Base-by-base conservation (phyloP, 2,329 filamentous ascomycete species). In the Fonsecaea pedrosoi region DNA sequence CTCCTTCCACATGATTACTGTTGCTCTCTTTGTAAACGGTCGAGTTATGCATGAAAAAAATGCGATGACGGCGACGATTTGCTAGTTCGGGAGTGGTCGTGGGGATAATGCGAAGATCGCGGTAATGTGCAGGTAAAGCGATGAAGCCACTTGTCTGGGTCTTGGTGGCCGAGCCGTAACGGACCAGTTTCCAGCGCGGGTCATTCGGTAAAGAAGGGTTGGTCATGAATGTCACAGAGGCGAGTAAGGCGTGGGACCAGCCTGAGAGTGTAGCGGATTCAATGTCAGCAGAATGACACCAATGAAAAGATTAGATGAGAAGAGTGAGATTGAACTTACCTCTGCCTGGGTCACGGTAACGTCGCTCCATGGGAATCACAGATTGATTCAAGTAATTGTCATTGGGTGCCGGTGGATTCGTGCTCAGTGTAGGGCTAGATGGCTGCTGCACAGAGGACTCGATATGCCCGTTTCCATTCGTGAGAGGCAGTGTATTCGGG, bases 91-190 rank as follows among this genome's bases (percentile, higher is more conserved):
- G 13, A 21, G 68, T 70, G 37, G 61, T 35, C 8, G 54, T 65
- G 8, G 71, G 71, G 18, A 70, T 68, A 64, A 96, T 84, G 68
- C 93, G 90, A 18, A 96, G 80, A 66, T 89, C 89, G 71, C 87
- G 88, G 73, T 93, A 87, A 85, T 78, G 1, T 91, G 88, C 32
- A 55, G 65, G 65, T 9, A 95, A 81, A 65, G 88, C 89, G 63
- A 95, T 81, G 5, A 91, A 91, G 50, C 90, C 82, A 4, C 89
- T 92, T 73, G 94, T 90, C 65, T 92, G 87, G 34, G 87, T 85
- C 73, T 90, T 84, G 18, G 84, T 86, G 6, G 86, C 80, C 60
- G 89, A 88, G 3, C 92, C 89, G 1, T 85, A 83, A 37, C 96
- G 80, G 40, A 86, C 84, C 62, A 91, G 81, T 38, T 85, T 81